These are phyloP conservation scores for Pulveroboletus sp. DNA, from an alignment of 768 basidiomycete genomes.

Conservation along the genomic window DNA sequence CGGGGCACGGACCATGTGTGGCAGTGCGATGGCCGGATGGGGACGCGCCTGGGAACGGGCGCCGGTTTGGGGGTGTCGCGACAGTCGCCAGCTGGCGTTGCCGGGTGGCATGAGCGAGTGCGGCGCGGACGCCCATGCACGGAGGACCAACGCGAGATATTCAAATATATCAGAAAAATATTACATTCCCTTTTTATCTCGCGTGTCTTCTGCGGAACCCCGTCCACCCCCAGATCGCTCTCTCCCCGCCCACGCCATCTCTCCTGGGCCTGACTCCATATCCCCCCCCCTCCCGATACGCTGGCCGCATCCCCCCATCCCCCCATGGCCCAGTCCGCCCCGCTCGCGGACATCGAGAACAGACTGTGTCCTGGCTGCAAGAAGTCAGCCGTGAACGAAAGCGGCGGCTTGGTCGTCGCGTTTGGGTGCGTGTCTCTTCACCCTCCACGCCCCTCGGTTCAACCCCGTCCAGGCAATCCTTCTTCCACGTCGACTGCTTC, in stretches of 20 bases:
- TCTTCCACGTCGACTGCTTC: conserved; percentile 95
- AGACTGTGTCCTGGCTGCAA: conserved; percentile 80
- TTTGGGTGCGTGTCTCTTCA: conserved; percentile 70
- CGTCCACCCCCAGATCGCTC: no score
- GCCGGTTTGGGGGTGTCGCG: neutral
- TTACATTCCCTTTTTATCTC: neutral
- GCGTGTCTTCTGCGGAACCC: no score
- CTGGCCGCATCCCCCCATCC: neutral
- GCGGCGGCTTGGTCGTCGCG: conserved; percentile 86
- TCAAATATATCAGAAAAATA: neutral
- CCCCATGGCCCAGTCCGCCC: conserved; percentile 12
- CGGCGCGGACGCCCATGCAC: neutral
- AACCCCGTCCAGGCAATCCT: conserved; percentile 61
- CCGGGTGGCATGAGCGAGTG: neutral
- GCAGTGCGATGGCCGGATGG: neutral
- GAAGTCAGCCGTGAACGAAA: conserved; percentile 71
- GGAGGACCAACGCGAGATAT: no score
- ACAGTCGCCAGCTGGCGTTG: neutral
- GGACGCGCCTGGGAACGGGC: no score
- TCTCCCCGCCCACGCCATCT: no score
- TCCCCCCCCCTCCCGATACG: neutral
- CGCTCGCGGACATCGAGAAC: conserved; percentile 39
- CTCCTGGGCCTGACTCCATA: no score
- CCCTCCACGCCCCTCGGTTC: neutral
- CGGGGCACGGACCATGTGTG: neutral